Base-by-base conservation (phyloP, 148 eudicot species). In the Talinum fruticosum region DNA sequence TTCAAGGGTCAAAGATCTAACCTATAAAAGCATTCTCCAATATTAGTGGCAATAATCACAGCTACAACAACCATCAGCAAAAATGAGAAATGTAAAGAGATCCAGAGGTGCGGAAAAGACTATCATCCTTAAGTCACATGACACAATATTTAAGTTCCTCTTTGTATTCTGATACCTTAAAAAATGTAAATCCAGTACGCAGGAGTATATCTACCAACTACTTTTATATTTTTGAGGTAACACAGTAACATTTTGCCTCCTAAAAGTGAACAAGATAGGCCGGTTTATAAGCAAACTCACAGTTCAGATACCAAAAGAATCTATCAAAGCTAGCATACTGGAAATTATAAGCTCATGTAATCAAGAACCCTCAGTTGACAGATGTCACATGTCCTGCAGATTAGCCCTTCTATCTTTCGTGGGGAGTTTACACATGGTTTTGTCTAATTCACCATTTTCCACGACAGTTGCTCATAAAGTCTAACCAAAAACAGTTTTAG, bases 1-100 rank as follows among this genome's bases (percentile, higher is more conserved):
- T 84, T 93, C 97, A 38, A 91, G 82, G 57, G 97, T 86, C 89
- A 93, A 90, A 24, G 95, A 85, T 80, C 93, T 88, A 85, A 90
- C 99, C 99, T 96, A 79, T 81, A 90, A 84, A 82, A 79, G 59
- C 76, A 81, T 74, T 33, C 34, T 34, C 54, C 47, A 74, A 71
- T 57, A 8, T 73, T 71, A 80, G 77, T 7, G 66, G 73, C 45
- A 78, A 18, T 57, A 38, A 21, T 69, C 78, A 66, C 26, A 57
- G 66, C 10, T 34, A 73, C 16, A 53, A 14, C 72, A 74, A 26
- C 16, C 49, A 26, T 54, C 64, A 76, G 65, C 68, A 79, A 34
- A 57, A 62, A 24, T 54, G 19, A 83, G 23, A 71, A 21, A 79
- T 14, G 59, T 36, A 74, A 78, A 57, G 32, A 38, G n/a, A n/a